Percentiles rank a stretch among this genome's conserved stretches.
Evolutionary conservation across 2,329 filamentous ascomycete genomes (phyloP).

Genomic region (Penicillium sp.): DNA sequence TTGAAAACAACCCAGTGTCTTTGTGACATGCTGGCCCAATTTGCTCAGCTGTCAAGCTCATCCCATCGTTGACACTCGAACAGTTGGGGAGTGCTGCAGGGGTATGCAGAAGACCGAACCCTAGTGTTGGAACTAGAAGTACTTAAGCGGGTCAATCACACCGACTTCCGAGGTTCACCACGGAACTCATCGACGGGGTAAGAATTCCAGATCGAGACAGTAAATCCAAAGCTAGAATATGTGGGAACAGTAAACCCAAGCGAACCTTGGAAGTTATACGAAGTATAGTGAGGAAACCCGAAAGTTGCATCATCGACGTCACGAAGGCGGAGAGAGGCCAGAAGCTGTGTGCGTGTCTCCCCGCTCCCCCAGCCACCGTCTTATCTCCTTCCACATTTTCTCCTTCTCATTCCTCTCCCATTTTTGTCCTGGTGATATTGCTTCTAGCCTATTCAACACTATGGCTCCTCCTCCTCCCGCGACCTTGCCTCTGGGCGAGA

Average conservation of each 20-base stretch:
- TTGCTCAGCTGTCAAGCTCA: no score
- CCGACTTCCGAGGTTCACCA: conserved; percentile 4
- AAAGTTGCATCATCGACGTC: conserved; percentile 25
- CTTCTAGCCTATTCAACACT: conserved; percentile 11
- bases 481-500: conserved; percentile 69
- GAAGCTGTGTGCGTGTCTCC: conserved; percentile 8
- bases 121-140: conserved; percentile 6
- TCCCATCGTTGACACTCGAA: not conserved
- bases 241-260: no score
- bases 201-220: not conserved
- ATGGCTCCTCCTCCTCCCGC: conserved; percentile 77
- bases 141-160: conserved; percentile 8
- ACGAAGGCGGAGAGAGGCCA: conserved; percentile 20
- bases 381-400: conserved; percentile 8
- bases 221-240: not conserved
- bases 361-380: conserved; percentile 12
- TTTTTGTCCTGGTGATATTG: not conserved
- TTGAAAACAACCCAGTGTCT: no score
- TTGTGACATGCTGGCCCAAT: no score
- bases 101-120: conserved; percentile 2
- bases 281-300: not conserved
- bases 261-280: no score
- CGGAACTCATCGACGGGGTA: not conserved
- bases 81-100: conserved; percentile 3
- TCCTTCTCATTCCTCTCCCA: not conserved